Base-by-base conservation (phyloP, 2,329 filamentous ascomycete genomes). In the Juglanconis juglandina region DNA sequence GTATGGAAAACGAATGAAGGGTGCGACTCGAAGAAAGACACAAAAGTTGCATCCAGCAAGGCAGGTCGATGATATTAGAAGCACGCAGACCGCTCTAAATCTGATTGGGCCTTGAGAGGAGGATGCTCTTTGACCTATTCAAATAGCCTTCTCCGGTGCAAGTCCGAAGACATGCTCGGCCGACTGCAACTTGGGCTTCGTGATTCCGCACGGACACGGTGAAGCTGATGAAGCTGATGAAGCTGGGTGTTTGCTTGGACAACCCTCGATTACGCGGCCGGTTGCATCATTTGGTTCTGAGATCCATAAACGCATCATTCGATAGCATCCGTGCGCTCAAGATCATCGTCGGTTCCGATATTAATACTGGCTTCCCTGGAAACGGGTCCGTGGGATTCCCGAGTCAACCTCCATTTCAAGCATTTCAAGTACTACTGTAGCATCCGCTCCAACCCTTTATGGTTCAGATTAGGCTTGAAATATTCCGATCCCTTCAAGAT, bases 391-490 rank as follows among this genome's bases (percentile, higher is more conserved):
- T 17, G 14, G 7, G 2, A 30, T 9, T 47, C 17, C 6, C 44
- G 44, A 47, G 44, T 47, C 44, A 47, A 5, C 7, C 14, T 30
- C 44, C 44, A 17, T n/a, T 47, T 17, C 17, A 9, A 17, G 24
- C 24, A 24, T 24, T 24, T 24, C 24, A 24, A 24, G 24, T 24
- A 24, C 24, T 24, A 24, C 24, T 24, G 24, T 24, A 24, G 24
- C 24, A 24, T 24, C 24, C 17, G 17, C 44, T 8, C 8, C 47
- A 42, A 46, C 14, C 42, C 42, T 42, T 46, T 51, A 61, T 52
- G 59, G 41, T 53, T 54, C 7, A 41, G n/a, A 37, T 24, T 58
- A 61, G 54, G 37, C 54, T 61, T 58, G 49, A 53, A 53, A 58
- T 50, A 30, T 33, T 37, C 58, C 53, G 58, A 47, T 5, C 17